Base-by-base conservation (phyloP, 805 yeast species). In the Candida nonsorbophila region DNA sequence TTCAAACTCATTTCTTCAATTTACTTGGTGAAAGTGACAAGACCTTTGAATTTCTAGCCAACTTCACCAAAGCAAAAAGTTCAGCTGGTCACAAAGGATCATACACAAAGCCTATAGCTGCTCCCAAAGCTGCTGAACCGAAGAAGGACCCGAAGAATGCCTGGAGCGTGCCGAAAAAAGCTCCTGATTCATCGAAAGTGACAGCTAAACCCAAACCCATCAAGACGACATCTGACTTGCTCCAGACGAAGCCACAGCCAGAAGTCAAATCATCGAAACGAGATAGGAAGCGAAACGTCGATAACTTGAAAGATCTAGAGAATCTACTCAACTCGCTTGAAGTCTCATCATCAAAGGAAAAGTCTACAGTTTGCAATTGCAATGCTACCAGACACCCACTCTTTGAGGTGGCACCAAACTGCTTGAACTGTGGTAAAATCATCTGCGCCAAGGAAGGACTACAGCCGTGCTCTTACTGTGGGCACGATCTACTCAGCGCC, bases 371-470 rank as follows among this genome's bases (percentile, higher is more conserved):
- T 4, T 88, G 97, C 50, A 74, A 80, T 38, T 88, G 97, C 48
- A 84, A 80, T 77, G 97, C 90, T 1, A 73, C 82, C 0, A 64
- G 83, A 36, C 98, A 92, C 49, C 95, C 96, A 3, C 58, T 92
- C 17, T 82, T 86, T 38, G 94, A 84, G 33, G 71, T 82, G 39
- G 92, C 94, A 2, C 97, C 98, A 1, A 92, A 92, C 51, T 92
- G 99, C 46, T 57, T 92, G 22, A 78, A 82, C 36, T 92, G 99
- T 53, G 99, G 99, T 7, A 84, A 87, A 53, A 84, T 92, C 23
- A 84, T 92, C 3, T 92, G 99, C 60, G 69, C 72, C 4, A 79
- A 79, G 42, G 97, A 92, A 49, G 97, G 97, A 0, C 60, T 85
- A 14, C 92, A 88, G 36, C 92, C 92, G 3, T 92, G 99, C 48